These are phyloP conservation scores for Trichoderma parareesei DNA, from an alignment of 495 filamentous ascomycete genomes.

Conservation along the genomic window DNA sequence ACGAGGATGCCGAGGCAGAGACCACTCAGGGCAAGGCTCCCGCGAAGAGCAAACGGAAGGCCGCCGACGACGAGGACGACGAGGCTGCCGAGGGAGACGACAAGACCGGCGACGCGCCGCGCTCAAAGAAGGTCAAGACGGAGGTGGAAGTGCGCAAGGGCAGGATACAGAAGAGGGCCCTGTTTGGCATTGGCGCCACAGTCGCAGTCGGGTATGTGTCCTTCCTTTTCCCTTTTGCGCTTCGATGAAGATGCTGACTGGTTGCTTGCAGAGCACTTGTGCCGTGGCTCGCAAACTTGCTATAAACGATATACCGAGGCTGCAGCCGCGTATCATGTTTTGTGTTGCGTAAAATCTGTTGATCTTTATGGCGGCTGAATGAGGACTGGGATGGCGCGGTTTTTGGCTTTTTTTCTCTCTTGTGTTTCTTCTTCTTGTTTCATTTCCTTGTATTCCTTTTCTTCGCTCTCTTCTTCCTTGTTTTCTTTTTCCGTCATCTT, in stretches of 20 bases:
- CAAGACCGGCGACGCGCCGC: constrained; percentile 45
- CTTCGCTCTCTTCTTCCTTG: constrained; percentile 10
- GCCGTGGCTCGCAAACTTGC: constrained; percentile 42
- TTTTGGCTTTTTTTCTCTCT: not conserved
- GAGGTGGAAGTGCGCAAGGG: constrained; percentile 73
- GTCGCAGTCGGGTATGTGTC: constrained; percentile 78
- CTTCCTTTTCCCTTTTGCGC: not conserved
- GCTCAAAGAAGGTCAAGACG: constrained; percentile 66
- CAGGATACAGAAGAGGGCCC: constrained; percentile 70
- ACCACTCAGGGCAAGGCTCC: constrained; percentile 29
- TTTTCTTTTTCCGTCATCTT: constrained; percentile 13
- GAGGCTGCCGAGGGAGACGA: constrained; percentile 30
- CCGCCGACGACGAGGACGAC: constrained; percentile 48
- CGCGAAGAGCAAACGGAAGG: constrained; percentile 69
- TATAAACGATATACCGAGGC: not conserved
- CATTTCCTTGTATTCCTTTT: constrained; percentile 15
- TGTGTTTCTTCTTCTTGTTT: constrained; percentile 13
- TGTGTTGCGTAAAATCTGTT: constrained; percentile 6
- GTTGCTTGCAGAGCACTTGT: constrained; percentile 34
- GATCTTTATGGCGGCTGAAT: constrained; percentile 10
- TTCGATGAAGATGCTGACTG: not conserved
- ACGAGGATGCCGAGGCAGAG: constrained; percentile 46
- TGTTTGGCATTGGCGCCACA: constrained; percentile 75
- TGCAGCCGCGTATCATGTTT: not conserved
- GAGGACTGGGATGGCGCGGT: constrained; percentile 10